Evolutionary conservation across 1,139 yeast species (phyloP).

Genomic region (Geotrichum australiense): DNA sequence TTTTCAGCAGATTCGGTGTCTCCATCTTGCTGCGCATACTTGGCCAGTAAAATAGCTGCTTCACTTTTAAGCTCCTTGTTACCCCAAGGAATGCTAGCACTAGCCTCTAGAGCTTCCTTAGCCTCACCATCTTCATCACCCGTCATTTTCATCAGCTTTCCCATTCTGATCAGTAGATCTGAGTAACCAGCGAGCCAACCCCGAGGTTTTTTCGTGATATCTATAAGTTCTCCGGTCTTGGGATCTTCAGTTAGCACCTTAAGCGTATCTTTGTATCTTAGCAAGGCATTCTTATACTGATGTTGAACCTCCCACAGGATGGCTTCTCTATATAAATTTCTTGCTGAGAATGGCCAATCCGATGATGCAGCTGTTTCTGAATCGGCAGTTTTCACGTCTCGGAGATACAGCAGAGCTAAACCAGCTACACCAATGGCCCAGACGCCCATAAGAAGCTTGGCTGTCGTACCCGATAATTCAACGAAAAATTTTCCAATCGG

Average conservation of each 20-base stretch:
- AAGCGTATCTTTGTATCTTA: conserved; percentile 26
- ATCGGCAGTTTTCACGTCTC: conserved; percentile 23
- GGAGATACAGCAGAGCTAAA: too few relatives aligned
- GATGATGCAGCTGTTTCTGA: conserved; percentile 28
- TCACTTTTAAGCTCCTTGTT: conserved; percentile 25
- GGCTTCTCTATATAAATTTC: conserved; percentile 27
- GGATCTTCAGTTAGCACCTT: conserved; percentile 23
- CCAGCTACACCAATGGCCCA: too few relatives aligned
- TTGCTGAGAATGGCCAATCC: conserved; percentile 31
- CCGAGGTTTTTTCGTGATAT: conserved; percentile 26
- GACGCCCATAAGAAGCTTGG: too few relatives aligned
- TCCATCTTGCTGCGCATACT: conserved; percentile 24
- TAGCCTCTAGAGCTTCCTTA: conserved; percentile 29
- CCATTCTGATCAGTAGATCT: conserved; percentile 35
- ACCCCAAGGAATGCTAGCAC: conserved; percentile 32
- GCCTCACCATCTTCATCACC: conserved; percentile 29
- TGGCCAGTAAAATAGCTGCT: conserved; percentile 28
- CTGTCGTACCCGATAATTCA: too few relatives aligned
- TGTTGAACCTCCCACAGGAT: conserved; percentile 30
- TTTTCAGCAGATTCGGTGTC: conserved; percentile 32
- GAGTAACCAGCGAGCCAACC: conserved; percentile 37
- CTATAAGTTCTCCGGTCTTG: conserved; percentile 17
- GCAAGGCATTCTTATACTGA: conserved; percentile 20
- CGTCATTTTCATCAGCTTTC: conserved; percentile 29
- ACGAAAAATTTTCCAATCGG: too few relatives aligned